Evolutionary conservation across 1,284 basidiomycete genomes (phyloP).

Genomic region (Malassezia psittaci): DNA sequence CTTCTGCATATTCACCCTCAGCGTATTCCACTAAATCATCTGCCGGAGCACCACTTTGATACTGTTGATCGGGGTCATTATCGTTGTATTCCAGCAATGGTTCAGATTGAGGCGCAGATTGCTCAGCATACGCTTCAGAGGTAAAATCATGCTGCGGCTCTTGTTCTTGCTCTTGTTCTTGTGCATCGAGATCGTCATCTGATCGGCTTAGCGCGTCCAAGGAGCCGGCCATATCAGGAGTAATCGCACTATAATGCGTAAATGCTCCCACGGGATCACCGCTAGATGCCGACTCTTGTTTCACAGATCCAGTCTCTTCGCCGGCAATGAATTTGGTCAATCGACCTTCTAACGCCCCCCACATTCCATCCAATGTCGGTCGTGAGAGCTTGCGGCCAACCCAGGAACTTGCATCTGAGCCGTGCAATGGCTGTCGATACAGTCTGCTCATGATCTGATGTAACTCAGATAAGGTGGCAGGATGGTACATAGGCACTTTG

Average conservation of each 20-base stretch:
- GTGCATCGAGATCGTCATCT: neutral
- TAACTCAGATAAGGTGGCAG: slow-evolving; percentile 3
- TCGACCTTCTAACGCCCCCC: slow-evolving; percentile 84
- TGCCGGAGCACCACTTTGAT: neutral
- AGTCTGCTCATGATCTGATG: slow-evolving; percentile 61
- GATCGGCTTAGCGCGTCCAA: neutral
- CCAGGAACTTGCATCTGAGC: slow-evolving; percentile 59
- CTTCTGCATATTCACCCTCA: neutral
- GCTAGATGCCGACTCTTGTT: slow-evolving; percentile 29
- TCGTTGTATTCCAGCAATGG: neutral
- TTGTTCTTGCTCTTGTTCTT: neutral
- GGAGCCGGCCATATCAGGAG: slow-evolving; percentile 54
- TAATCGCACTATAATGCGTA: slow-evolving; percentile 85
- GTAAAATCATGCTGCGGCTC: neutral
- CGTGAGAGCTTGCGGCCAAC: slow-evolving; percentile 59
- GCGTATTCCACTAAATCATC: neutral
- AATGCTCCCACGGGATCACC: slow-evolving; percentile 61
- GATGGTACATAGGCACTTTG: slow-evolving; percentile 42
- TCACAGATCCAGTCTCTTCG: slow-evolving; percentile 37
- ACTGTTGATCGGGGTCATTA: slow-evolving; percentile 4
- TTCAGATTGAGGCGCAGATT: slow-evolving; percentile 9
- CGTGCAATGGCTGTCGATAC: slow-evolving; percentile 66
- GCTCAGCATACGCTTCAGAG: neutral
- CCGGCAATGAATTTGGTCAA: slow-evolving; percentile 91
- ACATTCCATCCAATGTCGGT: slow-evolving; percentile 81